Conservation (phyloP, 1,284 basidiomycete genomes). For the Pseudozyma sp. region DNA sequence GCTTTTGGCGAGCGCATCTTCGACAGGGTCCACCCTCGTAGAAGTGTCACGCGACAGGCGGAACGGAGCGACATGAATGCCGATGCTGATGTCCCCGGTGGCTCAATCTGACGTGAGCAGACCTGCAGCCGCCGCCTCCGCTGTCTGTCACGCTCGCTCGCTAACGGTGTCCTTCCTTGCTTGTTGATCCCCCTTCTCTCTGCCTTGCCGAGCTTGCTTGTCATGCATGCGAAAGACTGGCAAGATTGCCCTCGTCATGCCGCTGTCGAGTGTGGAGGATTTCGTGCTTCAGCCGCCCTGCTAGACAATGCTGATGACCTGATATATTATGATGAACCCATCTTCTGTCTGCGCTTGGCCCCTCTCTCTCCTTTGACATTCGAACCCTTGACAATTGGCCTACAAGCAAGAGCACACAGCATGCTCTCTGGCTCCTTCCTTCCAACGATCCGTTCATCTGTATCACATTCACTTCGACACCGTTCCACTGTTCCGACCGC, state of each 20-base stretch:
- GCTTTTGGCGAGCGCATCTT: neutral
- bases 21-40: neutral
- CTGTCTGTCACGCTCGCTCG: neutral
- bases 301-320: neutral
- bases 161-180: neutral
- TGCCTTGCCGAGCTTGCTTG: neutral
- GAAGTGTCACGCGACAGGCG: conserved; percentile 15
- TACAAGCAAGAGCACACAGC: neutral
- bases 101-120: conserved; percentile 21
- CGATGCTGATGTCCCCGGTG: neutral
- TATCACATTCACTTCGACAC: neutral
- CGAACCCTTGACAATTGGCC: neutral
- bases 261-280: neutral
- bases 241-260: neutral
- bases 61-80: no score
- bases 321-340: conserved; percentile 1
- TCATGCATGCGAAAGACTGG: neutral
- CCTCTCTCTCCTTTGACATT: neutral
- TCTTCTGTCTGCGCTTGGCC: neutral
- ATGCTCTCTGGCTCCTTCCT: conserved; percentile 6
- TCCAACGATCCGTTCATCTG: neutral
- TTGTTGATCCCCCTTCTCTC: no score
- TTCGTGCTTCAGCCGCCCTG: no score
- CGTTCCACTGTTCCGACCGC: neutral
- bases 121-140: neutral